phyloP scores from a whole-genome alignment of 352 stramenopile genomes.

The Globisporangium radiosum region DNA sequence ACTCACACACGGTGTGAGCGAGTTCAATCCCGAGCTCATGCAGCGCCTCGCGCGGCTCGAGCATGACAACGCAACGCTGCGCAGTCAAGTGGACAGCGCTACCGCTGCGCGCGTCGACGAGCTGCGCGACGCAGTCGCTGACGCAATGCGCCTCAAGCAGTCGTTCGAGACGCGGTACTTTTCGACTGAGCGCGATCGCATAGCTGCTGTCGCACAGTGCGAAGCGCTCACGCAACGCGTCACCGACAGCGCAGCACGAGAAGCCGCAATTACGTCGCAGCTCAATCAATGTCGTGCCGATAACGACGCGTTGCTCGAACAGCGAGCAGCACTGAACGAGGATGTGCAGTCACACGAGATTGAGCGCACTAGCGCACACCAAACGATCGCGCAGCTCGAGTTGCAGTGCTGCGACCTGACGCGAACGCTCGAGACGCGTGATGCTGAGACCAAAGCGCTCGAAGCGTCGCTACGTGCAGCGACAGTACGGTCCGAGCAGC shows the following conservation, averaged over 20 bases:
- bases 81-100: slow-evolving; percentile 42
- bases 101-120: slow-evolving; percentile 46
- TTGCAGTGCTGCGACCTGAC: not conserved
- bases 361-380: not conserved
- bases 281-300: not conserved
- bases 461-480: not conserved
- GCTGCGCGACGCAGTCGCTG: slow-evolving; percentile 50
- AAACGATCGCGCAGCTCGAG: slow-evolving; percentile 1
- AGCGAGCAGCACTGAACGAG: not conserved
- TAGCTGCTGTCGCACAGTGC: not conserved
- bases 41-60: slow-evolving; percentile 52
- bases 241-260: not conserved
- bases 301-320: not conserved
- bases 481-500: not conserved
- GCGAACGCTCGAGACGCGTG: not conserved
- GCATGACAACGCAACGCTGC: slow-evolving; percentile 48
- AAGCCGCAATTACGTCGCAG: no score
- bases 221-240: not conserved
- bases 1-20: slow-evolving; percentile 31
- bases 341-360: not conserved
- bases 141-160: slow-evolving; percentile 53
- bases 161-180: slow-evolving; percentile 73
- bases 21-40: slow-evolving; percentile 66
- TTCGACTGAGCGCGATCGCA: slow-evolving; percentile 13
- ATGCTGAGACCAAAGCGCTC: not conserved